Conservation (phyloP, 495 filamentous ascomycete species). For the Aspergillus saccharolyticus region DNA sequence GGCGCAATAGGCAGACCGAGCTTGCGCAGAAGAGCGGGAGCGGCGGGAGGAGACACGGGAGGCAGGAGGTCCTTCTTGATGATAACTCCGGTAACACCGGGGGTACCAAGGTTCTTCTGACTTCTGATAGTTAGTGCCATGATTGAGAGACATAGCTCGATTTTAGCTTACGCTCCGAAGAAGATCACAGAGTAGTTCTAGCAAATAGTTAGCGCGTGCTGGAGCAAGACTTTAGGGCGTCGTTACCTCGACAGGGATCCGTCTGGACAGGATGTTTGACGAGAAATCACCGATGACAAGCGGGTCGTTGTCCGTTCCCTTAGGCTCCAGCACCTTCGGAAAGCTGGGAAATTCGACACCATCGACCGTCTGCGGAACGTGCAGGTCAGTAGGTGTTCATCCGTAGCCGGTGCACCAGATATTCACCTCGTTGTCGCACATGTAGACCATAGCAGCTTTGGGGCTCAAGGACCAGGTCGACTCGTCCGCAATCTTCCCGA, state of each 20-base stretch:
- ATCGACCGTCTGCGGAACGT: constrained; percentile 46
- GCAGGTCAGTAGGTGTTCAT: neutral
- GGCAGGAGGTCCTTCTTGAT: constrained; percentile 72
- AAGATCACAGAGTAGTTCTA: constrained; percentile 54
- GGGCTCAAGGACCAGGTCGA: constrained; percentile 71
- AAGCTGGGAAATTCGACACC: constrained; percentile 88
- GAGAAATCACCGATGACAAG: constrained; percentile 83
- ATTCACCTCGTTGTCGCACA: constrained; percentile 84
- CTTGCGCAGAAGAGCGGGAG: constrained; percentile 60
- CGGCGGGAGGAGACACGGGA: constrained; percentile 51
- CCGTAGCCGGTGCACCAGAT: neutral
- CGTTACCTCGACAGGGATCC: constrained; percentile 54
- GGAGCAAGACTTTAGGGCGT: neutral
- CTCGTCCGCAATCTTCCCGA: constrained; percentile 75
- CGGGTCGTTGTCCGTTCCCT: constrained; percentile 49
- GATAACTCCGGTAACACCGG: constrained; percentile 80
- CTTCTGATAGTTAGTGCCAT: constrained; percentile 9
- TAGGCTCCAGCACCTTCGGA: constrained; percentile 55
- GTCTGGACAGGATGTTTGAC: constrained; percentile 59
- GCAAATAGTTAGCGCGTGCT: constrained; percentile 1
- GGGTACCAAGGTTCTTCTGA: constrained; percentile 85
- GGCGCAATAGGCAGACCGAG: constrained; percentile 68
- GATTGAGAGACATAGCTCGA: constrained; percentile 11
- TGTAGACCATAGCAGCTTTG: constrained; percentile 74
- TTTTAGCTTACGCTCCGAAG: constrained; percentile 27